Evolutionary conservation across 352 stramenopile species (phyloP), one percentile per base, ranked within the genome.

Genomic region (Globisporangium nunn): DNA sequence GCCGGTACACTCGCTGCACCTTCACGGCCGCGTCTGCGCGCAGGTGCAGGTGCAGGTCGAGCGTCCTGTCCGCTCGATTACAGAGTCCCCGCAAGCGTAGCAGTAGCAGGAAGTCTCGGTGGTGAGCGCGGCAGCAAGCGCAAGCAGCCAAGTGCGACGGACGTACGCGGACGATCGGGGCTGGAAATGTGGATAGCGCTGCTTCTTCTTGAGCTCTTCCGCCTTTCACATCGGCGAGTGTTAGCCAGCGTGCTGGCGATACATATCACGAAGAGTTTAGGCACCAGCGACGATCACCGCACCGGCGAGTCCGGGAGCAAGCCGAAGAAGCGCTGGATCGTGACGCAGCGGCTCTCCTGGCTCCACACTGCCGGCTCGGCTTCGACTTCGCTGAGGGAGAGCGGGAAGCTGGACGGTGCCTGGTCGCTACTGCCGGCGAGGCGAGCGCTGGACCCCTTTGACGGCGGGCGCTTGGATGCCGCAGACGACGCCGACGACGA

Each of bases 361-460:
- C 63, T 78, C 81, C 81, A 91, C 14, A 50, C 31, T 2, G 81
- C 77, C 1, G 66, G 49, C 39, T 76, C 65, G 1, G 68, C 66
- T 11, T 74, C 70, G 39, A 88, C 50, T 39, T 91, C 78, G 40
- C 74, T 70, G 15, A 88, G 61, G 43, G 76, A 88, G 4, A 88
- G 60, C 15, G 70, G 65, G 83, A 4, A n/a, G 39, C 40, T 23
- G 17, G 43, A 48, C 33, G 31, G 29, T 23, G 35, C 28, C 31
- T n/a, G 39, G 14, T 45, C 50, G 14, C 7, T 30, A 23, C 45
- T 39, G 33, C 31, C 11, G 0, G 37, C 7, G 23, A 54, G 30
- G 54, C 54, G 30, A 6, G 44, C 54, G 30, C 37, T 10, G 7
- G 30, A 52, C 18, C 33, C 54, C 12, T 59, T 31, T 4, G 31